phyloP scores from a whole-genome alignment of 1,284 basidiomycete genomes.

The Peniophora sp. region DNA sequence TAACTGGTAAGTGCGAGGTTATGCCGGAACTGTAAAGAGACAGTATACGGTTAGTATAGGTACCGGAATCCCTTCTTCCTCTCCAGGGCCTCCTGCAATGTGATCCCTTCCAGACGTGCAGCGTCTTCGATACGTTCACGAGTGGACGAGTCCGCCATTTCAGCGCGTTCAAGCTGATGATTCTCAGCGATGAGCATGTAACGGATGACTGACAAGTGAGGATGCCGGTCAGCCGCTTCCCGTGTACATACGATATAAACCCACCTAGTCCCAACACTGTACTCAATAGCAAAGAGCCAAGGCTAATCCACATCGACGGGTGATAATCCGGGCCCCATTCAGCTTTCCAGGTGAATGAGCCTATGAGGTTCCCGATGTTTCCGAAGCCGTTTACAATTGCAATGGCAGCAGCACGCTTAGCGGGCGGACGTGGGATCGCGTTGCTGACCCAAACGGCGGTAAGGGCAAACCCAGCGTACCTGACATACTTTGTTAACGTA shows the following conservation, averaged over 20 bases:
- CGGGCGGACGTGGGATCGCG: conserved; percentile 54
- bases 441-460: conserved; percentile 59
- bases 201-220: conserved; percentile 21
- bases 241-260: conserved; percentile 6
- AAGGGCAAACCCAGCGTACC: conserved; percentile 44
- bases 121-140: conserved; percentile 29
- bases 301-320: conserved; percentile 28
- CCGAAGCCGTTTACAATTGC: conserved; percentile 33
- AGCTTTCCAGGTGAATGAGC: conserved; percentile 30
- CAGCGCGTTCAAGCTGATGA: conserved; percentile 25
- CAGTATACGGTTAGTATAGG: conserved; percentile 26
- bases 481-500: neutral
- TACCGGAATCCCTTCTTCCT: conserved; percentile 34
- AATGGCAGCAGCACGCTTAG: conserved; percentile 43
- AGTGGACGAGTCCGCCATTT: conserved; percentile 20
- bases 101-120: conserved; percentile 27
- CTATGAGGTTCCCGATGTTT: conserved; percentile 31
- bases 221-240: conserved; percentile 9
- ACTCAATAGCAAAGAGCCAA: conserved; percentile 21
- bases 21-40: no score
- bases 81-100: conserved; percentile 27
- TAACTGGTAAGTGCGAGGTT: no score
- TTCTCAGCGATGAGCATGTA: conserved; percentile 26
- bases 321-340: conserved; percentile 30
- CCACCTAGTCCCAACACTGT: conserved; percentile 21